phyloP scores from a whole-genome alignment of 441 rosid genomes.

The Erodium moschatum region DNA sequence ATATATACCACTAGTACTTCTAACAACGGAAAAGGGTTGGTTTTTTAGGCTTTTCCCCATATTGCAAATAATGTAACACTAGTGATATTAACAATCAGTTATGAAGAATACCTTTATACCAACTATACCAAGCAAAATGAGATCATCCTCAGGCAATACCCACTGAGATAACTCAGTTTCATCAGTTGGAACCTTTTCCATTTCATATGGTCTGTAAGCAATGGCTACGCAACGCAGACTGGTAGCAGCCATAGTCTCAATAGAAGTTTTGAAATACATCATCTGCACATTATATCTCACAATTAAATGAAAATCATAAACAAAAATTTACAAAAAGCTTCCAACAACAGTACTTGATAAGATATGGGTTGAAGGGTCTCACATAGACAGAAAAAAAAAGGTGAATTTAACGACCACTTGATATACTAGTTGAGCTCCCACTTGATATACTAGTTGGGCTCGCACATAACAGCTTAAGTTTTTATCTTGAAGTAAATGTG shows the following conservation, averaged over 20 bases:
- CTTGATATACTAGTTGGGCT: no score
- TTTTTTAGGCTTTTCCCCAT: not conserved
- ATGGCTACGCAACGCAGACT: conserved; percentile 94
- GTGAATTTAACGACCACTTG: no score
- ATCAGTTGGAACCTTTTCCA: conserved; percentile 53
- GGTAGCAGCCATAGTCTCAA: conserved; percentile 75
- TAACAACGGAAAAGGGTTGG: not conserved
- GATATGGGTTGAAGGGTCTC: no score
- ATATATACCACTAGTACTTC: not conserved
- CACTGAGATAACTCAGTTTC: conserved; percentile 59
- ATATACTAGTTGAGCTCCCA: no score
- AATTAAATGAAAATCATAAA: not conserved
- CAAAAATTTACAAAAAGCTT: not conserved
- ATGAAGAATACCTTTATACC: conserved; percentile 61
- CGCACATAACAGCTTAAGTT: no score
- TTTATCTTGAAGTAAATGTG: no score
- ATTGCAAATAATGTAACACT: not conserved
- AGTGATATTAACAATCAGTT: not conserved
- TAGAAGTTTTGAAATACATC: conserved; percentile 43
- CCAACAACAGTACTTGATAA: not conserved
- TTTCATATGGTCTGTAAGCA: conserved; percentile 65
- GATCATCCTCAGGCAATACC: conserved; percentile 78
- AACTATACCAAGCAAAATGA: conserved; percentile 72
- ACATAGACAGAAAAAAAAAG: no score
- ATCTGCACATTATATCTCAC: conserved; percentile 36